These are phyloP conservation scores for Ogataea dorogensis DNA, from an alignment of 805 yeast genomes.

Conservation along the genomic window DNA sequence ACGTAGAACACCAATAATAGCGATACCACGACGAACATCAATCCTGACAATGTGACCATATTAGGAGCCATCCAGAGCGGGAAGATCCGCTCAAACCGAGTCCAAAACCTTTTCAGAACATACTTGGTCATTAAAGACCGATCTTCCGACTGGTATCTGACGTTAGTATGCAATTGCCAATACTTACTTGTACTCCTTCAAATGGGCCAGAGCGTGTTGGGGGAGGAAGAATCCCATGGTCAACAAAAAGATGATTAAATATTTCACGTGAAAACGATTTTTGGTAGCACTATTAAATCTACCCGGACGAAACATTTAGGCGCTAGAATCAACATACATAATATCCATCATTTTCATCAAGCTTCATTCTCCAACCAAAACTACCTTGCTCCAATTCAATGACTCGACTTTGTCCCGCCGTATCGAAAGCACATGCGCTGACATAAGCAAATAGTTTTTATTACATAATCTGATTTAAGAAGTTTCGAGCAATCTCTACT, in stretches of 20 bases:
- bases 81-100: constrained; percentile 64
- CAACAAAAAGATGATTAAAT: constrained; percentile 1
- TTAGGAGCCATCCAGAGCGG: constrained; percentile 93
- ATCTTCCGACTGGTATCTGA: constrained; percentile 69
- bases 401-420: neutral
- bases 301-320: neutral
- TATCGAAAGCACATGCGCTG: neutral
- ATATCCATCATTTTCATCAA: too few species aligned
- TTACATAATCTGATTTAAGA: constrained; percentile 20
- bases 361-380: too few species aligned
- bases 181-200: constrained; percentile 46
- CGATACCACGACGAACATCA: constrained; percentile 66
- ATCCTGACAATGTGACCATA: constrained; percentile 78
- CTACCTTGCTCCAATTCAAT: too few species aligned
- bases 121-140: constrained; percentile 73
- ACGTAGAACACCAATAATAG: constrained; percentile 62
- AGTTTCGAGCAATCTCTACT: constrained; percentile 68
- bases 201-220: constrained; percentile 39
- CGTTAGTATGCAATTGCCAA: constrained; percentile 1
- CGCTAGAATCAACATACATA: too few species aligned
- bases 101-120: constrained; percentile 82
- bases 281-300: neutral
- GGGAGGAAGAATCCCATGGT: constrained; percentile 51
- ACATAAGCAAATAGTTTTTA: neutral
- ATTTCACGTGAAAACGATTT: too few species aligned